Conservation (phyloP, 192 early-diverging fungal genomes). For the Cladochytrium replicatum region DNA sequence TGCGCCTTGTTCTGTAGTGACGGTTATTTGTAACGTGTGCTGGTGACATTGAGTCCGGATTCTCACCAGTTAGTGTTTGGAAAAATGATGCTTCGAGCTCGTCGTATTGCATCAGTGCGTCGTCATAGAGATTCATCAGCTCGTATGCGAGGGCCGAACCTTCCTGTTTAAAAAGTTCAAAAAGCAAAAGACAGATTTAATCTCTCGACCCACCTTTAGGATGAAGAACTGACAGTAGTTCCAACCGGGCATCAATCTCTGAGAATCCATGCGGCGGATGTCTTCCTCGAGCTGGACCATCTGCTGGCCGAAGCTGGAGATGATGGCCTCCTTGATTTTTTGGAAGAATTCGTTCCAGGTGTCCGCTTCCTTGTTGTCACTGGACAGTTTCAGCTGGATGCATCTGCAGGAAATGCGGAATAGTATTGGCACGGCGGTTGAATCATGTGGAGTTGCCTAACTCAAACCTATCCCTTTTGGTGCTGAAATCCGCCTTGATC, state of each 20-base stretch:
- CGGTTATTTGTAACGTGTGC: too few species aligned
- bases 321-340: slow-evolving; percentile 65
- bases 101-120: slow-evolving; percentile 89
- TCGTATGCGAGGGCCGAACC: slow-evolving; percentile 76
- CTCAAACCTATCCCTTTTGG: slow-evolving; percentile 55
- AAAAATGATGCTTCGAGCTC: slow-evolving; percentile 93
- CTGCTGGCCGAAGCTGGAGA: slow-evolving; percentile 62
- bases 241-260: slow-evolving; percentile 94
- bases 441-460: too few species aligned
- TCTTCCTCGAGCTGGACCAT: slow-evolving; percentile 82
- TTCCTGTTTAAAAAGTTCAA: slow-evolving; percentile 44
- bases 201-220: slow-evolving; percentile 55
- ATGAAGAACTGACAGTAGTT: slow-evolving; percentile 98
- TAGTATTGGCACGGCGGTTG: too few species aligned
- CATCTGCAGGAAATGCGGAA: slow-evolving; percentile 10
- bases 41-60: background rate
- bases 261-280: slow-evolving; percentile 77
- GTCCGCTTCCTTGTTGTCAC: slow-evolving; percentile 36
- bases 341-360: slow-evolving; percentile 60
- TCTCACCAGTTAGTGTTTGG: slow-evolving; percentile 71
- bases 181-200: background rate
- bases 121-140: slow-evolving; percentile 75
- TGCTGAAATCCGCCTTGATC: slow-evolving; percentile 74
- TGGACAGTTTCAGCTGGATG: slow-evolving; percentile 11
- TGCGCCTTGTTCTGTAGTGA: slow-evolving; percentile 54